phyloP scores from a whole-genome alignment of 306 rosid genomes.

The Corylus heterophylla region DNA sequence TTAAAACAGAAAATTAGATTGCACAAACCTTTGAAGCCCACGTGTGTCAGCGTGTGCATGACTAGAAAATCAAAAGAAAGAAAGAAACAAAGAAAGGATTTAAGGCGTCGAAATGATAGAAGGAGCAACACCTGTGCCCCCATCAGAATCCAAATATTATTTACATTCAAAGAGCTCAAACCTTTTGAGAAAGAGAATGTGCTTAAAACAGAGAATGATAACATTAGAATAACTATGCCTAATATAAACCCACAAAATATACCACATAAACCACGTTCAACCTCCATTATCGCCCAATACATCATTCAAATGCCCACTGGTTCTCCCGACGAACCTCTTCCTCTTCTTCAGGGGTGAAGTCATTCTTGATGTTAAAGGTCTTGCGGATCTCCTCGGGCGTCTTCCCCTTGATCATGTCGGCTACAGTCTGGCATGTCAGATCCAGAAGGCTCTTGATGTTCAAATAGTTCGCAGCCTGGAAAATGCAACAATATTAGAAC shows the following conservation, averaged over 20 bases:
- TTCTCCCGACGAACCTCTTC: slow-evolving; percentile 82
- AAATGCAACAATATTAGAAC: background rate
- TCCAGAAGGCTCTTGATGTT: slow-evolving; percentile 74
- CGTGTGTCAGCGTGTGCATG: too few species aligned
- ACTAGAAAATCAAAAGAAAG: background rate
- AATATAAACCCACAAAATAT: slow-evolving; percentile 26
- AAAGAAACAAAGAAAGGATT: background rate
- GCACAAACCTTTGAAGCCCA: too few species aligned
- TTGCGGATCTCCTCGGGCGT: slow-evolving; percentile 76
- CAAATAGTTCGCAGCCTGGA: slow-evolving; percentile 84
- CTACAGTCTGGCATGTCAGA: slow-evolving; percentile 75
- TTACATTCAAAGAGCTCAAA: slow-evolving; percentile 42
- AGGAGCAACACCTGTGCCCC: slow-evolving; percentile 27
- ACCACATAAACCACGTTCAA: slow-evolving; percentile 1
- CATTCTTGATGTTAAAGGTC: slow-evolving; percentile 75
- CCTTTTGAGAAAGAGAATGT: background rate
- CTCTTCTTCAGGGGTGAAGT: slow-evolving; percentile 76
- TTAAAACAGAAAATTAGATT: too few species aligned
- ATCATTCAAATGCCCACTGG: slow-evolving; percentile 86
- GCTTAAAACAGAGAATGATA: slow-evolving; percentile 3
- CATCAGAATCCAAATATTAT: slow-evolving; percentile 38
- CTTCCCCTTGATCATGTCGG: slow-evolving; percentile 86
- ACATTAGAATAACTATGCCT: slow-evolving; percentile 25
- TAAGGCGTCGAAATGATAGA: background rate
- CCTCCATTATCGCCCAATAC: background rate